Evolutionary conservation across 2,329 filamentous ascomycete species (phyloP).

Genomic region (Nothopassalora personata): DNA sequence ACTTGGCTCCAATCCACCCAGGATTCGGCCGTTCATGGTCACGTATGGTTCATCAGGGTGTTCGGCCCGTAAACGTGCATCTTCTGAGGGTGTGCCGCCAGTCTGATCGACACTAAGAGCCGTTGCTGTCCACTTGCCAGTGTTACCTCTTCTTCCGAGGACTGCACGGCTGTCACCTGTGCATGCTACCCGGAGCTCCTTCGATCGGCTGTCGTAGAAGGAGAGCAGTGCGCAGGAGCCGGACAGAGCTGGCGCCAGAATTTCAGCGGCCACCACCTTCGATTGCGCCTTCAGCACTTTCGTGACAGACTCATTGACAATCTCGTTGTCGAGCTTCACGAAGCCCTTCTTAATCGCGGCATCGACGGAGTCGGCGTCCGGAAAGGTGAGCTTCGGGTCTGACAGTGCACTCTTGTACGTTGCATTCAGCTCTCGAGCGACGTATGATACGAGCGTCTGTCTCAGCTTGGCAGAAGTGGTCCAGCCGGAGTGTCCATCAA

Average conservation of each 20-base stretch:
- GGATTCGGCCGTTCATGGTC: constrained; percentile 79
- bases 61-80: constrained; percentile 71
- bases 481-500: constrained; percentile 97
- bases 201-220: constrained; percentile 86
- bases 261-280: constrained; percentile 83
- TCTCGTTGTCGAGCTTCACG: constrained; percentile 82
- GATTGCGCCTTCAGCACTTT: constrained; percentile 86
- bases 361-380: constrained; percentile 76
- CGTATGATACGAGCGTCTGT: constrained; percentile 85
- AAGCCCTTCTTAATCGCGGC: constrained; percentile 90
- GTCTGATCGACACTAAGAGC: constrained; percentile 91
- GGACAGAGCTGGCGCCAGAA: constrained; percentile 86
- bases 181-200: constrained; percentile 86
- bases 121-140: constrained; percentile 88
- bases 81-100: constrained; percentile 80
- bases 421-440: constrained; percentile 84
- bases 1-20: constrained; percentile 86
- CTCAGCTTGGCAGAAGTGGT: constrained; percentile 94
- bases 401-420: constrained; percentile 74
- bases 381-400: constrained; percentile 54
- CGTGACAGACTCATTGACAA: constrained; percentile 85
- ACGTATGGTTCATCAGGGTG: constrained; percentile 89
- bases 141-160: constrained; percentile 68
- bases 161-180: constrained; percentile 96
- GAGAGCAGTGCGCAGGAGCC: constrained; percentile 95